Percentiles rank a stretch among this genome's conserved stretches.
Conservation (phyloP, 1,284 basidiomycete genomes). For the Wallemia hederae region DNA sequence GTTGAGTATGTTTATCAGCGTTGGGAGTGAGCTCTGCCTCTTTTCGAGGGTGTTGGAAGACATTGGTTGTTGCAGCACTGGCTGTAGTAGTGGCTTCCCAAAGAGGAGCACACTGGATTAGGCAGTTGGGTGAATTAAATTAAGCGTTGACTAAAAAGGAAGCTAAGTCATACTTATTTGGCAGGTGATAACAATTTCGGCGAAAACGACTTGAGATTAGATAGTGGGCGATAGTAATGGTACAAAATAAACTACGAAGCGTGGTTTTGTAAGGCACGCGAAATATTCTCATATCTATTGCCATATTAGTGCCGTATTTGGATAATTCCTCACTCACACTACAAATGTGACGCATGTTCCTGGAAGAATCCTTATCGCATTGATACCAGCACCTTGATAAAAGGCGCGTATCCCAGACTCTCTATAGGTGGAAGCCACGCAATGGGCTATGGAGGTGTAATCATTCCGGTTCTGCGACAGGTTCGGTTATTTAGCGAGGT, state of each 20-base stretch:
- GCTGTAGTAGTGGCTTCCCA: no score
- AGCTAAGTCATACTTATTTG: neutral
- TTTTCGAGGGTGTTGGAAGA: neutral
- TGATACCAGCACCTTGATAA: conserved; percentile 86
- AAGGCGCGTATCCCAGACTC: conserved; percentile 61
- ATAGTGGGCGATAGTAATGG: no score
- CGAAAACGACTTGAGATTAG: neutral
- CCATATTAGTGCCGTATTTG: neutral
- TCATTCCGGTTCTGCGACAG: conserved; percentile 11
- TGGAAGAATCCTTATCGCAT: conserved; percentile 77
- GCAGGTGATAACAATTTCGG: neutral
- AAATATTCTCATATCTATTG: neutral
- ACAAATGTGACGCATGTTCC: conserved; percentile 97
- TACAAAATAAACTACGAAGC: no score
- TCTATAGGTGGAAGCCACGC: conserved; percentile 46
- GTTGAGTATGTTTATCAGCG: neutral
- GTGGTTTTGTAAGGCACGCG: neutral
- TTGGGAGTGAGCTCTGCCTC: neutral
- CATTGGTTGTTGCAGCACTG: neutral
- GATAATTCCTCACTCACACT: conserved; percentile 90
- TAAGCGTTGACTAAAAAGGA: neutral
- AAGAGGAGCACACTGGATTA: neutral
- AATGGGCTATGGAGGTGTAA: conserved; percentile 54
- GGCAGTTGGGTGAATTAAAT: neutral
- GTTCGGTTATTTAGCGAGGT: neutral